phyloP scores from a whole-genome alignment of 75 land plant genomes.

The Picea sitchensis region DNA sequence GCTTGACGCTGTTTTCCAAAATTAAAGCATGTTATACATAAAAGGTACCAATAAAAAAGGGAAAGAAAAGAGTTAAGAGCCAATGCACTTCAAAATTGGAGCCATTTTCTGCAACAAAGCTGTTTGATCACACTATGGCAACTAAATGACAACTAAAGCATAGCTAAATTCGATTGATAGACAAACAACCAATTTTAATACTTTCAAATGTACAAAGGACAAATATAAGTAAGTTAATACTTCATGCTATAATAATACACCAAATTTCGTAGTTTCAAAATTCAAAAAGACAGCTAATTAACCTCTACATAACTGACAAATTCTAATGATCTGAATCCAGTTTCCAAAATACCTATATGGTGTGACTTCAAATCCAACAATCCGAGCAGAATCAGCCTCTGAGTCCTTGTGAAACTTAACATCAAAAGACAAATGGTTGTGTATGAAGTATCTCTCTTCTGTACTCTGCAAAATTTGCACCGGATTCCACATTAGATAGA shows the following conservation, averaged over 20 bases:
- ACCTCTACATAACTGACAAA: too few species aligned
- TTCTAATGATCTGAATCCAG: too few species aligned
- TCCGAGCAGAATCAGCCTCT: constrained; percentile 64
- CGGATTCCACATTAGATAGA: background rate
- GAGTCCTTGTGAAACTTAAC: constrained; percentile 74
- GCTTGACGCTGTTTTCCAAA: constrained; percentile 70
- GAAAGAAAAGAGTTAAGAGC: too few species aligned
- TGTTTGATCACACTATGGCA: constrained; percentile 41
- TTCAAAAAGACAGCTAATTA: too few species aligned
- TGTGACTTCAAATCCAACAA: constrained; percentile 93
- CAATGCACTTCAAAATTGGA: too few species aligned
- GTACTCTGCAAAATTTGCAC: constrained; percentile 40
- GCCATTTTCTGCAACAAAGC: too few species aligned
- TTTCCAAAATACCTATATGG: constrained; percentile 73
- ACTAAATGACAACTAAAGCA: constrained; percentile 3
- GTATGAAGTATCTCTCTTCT: constrained; percentile 72
- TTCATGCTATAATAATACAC: constrained; percentile 51
- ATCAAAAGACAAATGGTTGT: constrained; percentile 75
- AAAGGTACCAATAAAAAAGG: constrained; percentile 17
- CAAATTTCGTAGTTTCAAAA: too few species aligned
- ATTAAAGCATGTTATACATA: constrained; percentile 12
- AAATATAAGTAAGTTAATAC: constrained; percentile 39
- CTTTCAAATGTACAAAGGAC: too few species aligned
- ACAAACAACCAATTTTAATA: too few species aligned
- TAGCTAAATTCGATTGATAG: too few species aligned